Conservation (phyloP, 768 basidiomycete species). For the Collybia sordida region DNA sequence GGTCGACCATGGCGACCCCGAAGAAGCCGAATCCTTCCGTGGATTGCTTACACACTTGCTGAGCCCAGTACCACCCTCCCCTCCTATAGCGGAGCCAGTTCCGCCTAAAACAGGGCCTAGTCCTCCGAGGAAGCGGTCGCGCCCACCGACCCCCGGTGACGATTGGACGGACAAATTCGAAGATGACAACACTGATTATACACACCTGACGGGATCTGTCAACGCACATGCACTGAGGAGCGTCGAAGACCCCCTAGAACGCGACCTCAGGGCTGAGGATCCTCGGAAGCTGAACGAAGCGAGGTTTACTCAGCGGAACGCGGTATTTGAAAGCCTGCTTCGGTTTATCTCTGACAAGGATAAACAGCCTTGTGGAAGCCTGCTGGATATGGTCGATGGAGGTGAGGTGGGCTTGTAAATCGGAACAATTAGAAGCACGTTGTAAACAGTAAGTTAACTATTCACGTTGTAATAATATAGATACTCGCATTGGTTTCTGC, state of each 20-base stretch:
- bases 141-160: conserved; percentile 40
- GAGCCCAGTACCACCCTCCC: conserved; percentile 28
- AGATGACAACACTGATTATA: conserved; percentile 27
- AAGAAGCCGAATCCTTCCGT: conserved; percentile 64
- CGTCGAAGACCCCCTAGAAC: conserved; percentile 24
- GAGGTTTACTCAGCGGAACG: conserved; percentile 62
- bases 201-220: conserved; percentile 9
- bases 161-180: conserved; percentile 43
- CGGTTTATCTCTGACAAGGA: conserved; percentile 59
- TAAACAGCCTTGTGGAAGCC: conserved; percentile 65
- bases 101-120: conserved; percentile 8
- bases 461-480: no score
- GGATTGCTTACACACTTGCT: conserved; percentile 67
- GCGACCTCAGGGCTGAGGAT: conserved; percentile 18
- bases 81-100: conserved; percentile 13
- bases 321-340: conserved; percentile 69
- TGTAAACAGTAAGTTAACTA: not conserved
- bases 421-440: not conserved
- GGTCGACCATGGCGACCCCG: conserved; percentile 64
- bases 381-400: conserved; percentile 62
- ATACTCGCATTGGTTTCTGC: no score
- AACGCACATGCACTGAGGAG: conserved; percentile 14
- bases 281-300: conserved; percentile 36
- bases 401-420: conserved; percentile 15
- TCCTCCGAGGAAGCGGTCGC: conserved; percentile 45